phyloP scores from a whole-genome alignment of 1,284 basidiomycete species.

The Violaceomyces palustris region DNA sequence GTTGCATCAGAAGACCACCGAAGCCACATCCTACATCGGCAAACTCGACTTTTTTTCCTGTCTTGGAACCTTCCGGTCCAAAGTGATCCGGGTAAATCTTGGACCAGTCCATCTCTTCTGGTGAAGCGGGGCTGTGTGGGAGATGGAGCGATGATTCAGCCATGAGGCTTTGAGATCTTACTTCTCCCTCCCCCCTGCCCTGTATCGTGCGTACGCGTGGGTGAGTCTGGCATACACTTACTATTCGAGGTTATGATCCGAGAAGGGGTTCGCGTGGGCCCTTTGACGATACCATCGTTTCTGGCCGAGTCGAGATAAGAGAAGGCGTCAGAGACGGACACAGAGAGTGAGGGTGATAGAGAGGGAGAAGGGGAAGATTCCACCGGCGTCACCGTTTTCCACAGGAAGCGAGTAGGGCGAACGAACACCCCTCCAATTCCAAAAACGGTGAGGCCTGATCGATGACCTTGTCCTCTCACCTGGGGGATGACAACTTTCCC shows the following conservation, averaged over 20 bases:
- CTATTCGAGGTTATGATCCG: conserved; percentile 88
- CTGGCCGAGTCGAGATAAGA: conserved; percentile 59
- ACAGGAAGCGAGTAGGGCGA: too few relatives aligned
- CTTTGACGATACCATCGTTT: conserved; percentile 95
- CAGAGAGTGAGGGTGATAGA: too few relatives aligned
- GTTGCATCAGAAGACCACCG: conserved; percentile 82
- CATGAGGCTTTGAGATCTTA: background rate
- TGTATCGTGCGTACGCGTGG: too few relatives aligned
- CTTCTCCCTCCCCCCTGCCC: background rate
- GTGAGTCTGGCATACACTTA: conserved; percentile 36
- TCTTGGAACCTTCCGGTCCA: conserved; percentile 35
- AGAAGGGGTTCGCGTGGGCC: conserved; percentile 97
- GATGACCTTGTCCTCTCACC: background rate
- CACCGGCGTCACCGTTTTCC: too few relatives aligned
- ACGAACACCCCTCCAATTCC: too few relatives aligned
- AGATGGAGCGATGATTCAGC: background rate
- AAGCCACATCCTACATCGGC: conserved; percentile 98
- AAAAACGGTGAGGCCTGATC: too few relatives aligned
- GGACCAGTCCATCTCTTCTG: conserved; percentile 75
- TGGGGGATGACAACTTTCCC: conserved; percentile 31
- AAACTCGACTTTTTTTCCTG: conserved; percentile 69
- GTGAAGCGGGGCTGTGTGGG: conserved; percentile 63
- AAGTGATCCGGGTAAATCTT: conserved; percentile 74
- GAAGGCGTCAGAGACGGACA: too few relatives aligned
- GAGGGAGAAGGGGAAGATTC: too few relatives aligned